Evolutionary conservation across 208 protist species (phyloP).

Genomic region (Acanthamoeba triangularis): DNA sequence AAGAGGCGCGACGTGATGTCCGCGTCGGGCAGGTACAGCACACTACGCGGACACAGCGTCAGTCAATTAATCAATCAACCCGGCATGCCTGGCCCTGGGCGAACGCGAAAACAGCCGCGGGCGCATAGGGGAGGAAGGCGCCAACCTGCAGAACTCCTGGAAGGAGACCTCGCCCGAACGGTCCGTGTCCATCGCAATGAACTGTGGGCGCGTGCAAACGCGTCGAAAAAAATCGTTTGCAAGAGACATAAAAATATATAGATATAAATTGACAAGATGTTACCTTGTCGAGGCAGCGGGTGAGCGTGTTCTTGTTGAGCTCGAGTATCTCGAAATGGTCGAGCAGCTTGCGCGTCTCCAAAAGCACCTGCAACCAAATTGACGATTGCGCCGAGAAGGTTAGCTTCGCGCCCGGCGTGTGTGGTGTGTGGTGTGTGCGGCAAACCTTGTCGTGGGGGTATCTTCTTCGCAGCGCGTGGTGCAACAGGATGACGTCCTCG

Average conservation of each 20-base stretch:
- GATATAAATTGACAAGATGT: too few species aligned
- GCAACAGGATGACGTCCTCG: slow-evolving; percentile 51
- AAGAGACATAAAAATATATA: too few species aligned
- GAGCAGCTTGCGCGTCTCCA: slow-evolving; percentile 37
- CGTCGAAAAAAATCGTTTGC: background rate
- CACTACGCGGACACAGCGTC: background rate
- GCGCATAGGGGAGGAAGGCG: background rate
- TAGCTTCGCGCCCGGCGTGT: background rate
- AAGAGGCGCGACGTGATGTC: slow-evolving; percentile 1
- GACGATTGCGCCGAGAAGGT: background rate
- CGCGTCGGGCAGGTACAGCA: background rate
- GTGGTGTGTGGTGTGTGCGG: too few species aligned
- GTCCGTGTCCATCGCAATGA: slow-evolving; percentile 42
- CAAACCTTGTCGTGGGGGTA: background rate
- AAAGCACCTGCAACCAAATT: background rate
- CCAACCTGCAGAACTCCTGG: background rate
- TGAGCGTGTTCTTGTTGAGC: slow-evolving; percentile 16
- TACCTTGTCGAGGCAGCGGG: background rate
- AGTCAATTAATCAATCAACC: too few species aligned
- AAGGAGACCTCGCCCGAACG: background rate
- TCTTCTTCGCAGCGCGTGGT: background rate
- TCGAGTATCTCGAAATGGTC: slow-evolving; percentile 1
- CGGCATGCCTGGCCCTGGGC: background rate
- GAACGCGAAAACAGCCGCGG: background rate
- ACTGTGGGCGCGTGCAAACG: background rate